Percentiles rank a stretch among this genome's conserved stretches.
Evolutionary conservation across 2,329 filamentous ascomycete species (phyloP).

Genomic region (Exutisphaerella laricina): DNA sequence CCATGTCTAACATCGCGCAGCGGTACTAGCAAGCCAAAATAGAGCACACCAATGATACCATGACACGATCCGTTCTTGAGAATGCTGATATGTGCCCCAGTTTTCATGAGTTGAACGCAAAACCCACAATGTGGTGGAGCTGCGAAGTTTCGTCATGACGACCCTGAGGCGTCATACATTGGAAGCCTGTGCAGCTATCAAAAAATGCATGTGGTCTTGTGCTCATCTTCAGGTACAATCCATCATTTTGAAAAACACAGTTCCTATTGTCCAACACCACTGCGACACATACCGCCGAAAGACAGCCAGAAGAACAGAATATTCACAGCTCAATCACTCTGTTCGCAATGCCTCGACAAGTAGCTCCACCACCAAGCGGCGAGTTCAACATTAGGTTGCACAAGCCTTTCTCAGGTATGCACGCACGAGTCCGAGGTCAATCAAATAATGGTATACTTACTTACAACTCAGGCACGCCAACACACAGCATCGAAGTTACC

Average conservation of each 20-base stretch:
- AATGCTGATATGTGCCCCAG: too few species aligned
- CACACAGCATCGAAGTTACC: slow-evolving; percentile 36
- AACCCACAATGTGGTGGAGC: slow-evolving; percentile 3
- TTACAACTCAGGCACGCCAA: slow-evolving; percentile 27
- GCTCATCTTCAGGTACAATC: slow-evolving; percentile 5
- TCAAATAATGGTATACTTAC: slow-evolving; percentile 12
- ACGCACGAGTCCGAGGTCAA: not conserved
- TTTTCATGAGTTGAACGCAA: too few species aligned
- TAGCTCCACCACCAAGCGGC: slow-evolving; percentile 34
- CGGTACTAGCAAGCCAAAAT: too few species aligned
- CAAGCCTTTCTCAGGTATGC: slow-evolving; percentile 33
- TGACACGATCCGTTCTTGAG: too few species aligned
- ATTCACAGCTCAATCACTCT: too few species aligned
- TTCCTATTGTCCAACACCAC: too few species aligned
- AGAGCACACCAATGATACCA: too few species aligned
- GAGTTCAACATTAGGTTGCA: slow-evolving; percentile 32
- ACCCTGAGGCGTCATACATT: not conserved
- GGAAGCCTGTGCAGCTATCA: too few species aligned
- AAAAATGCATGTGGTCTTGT: not conserved
- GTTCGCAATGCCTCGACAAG: slow-evolving; percentile 34
- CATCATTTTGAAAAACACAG: too few species aligned
- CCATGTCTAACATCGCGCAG: too few species aligned
- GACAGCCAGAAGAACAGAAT: too few species aligned
- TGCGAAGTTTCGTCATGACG: slow-evolving; percentile 1
- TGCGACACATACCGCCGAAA: too few species aligned